Evolutionary conservation across 1,139 yeast species (phyloP).

Genomic region (Blastobotrys serpentis): DNA sequence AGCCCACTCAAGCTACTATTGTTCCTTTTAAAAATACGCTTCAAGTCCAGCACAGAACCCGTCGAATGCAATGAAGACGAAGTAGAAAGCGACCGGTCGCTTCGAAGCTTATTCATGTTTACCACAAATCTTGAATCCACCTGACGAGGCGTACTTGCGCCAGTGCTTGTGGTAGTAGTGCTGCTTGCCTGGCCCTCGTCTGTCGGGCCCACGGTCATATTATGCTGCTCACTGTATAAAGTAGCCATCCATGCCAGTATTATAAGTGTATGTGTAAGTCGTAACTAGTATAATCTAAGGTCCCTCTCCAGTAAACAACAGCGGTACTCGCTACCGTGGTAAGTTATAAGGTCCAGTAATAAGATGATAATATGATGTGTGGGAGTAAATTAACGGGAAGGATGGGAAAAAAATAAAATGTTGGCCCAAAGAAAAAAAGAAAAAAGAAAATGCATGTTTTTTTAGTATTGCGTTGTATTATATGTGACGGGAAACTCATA

Average conservation of each 20-base stretch:
- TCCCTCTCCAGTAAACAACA: no score
- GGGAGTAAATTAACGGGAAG: not conserved
- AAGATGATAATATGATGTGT: not conserved
- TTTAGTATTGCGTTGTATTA: no score
- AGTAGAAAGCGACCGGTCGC: not conserved
- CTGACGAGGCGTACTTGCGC: not conserved
- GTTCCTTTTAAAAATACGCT: constrained; percentile 30
- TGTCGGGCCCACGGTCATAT: not conserved
- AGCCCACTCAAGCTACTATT: constrained; percentile 7
- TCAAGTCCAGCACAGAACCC: constrained; percentile 34
- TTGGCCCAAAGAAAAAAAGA: not conserved
- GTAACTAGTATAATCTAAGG: no score
- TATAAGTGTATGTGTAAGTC: not conserved
- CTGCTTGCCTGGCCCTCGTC: not conserved
- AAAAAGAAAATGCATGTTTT: not conserved
- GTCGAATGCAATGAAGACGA: constrained; percentile 11
- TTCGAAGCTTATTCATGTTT: not conserved
- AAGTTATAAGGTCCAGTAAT: no score
- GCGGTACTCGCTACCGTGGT: no score
- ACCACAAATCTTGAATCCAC: not conserved
- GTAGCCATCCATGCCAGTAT: constrained; percentile 1
- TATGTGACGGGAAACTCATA: no score
- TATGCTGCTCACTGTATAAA: not conserved
- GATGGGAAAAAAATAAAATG: not conserved
- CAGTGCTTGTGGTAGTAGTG: not conserved